Conservation (phyloP, 345 rosid genomes). For the Lepidium didymum region DNA sequence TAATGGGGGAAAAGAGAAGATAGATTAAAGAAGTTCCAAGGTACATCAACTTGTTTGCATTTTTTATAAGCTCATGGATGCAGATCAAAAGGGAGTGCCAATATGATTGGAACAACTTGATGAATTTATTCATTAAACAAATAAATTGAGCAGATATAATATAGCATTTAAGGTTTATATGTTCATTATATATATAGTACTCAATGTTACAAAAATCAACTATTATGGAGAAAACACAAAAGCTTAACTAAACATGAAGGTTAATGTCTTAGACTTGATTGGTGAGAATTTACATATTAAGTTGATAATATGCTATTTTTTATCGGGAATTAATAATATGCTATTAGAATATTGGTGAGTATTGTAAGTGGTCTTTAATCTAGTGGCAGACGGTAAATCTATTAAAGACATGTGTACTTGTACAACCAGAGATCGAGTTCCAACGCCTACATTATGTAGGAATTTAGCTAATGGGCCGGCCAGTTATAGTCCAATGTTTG, state of each 20-base stretch:
- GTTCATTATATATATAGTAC: neutral
- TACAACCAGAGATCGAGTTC: too few relatives aligned
- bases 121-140: neutral
- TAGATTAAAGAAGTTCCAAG: neutral
- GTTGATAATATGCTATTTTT: too few relatives aligned
- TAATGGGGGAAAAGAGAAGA: neutral
- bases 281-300: too few relatives aligned
- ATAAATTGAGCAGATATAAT: neutral
- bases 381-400: too few relatives aligned
- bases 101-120: slow-evolving; percentile 18
- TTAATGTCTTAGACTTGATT: neutral
- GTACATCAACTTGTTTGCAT: slow-evolving; percentile 12
- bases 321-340: too few relatives aligned
- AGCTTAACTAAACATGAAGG: neutral
- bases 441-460: too few relatives aligned
- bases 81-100: slow-evolving; percentile 13
- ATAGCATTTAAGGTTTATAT: neutral
- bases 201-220: neutral
- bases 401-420: too few relatives aligned
- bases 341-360: too few relatives aligned
- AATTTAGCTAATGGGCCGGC: too few relatives aligned
- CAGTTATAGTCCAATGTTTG: too few relatives aligned
- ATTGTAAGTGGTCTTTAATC: too few relatives aligned
- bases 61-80: neutral
- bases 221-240: neutral